These are phyloP conservation scores for Kazachstania martiniae DNA, from an alignment of 805 yeast species.

Conservation along the genomic window DNA sequence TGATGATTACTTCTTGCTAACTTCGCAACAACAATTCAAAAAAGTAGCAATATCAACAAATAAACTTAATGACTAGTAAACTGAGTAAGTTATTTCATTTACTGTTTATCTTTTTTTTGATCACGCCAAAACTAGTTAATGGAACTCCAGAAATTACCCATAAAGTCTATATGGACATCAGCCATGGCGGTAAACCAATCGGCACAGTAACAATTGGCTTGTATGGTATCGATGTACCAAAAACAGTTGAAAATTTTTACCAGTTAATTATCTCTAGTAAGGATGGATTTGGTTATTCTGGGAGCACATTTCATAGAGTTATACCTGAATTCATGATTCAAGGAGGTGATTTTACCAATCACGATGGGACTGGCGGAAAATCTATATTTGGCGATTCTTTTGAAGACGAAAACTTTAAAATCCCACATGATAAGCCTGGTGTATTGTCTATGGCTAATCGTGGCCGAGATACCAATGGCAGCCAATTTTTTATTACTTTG, in stretches of 20 bases:
- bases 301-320: conserved; percentile 89
- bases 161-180: conserved; percentile 76
- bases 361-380: conserved; percentile 92
- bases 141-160: conserved; percentile 10
- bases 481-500: conserved; percentile 87
- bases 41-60: too few relatives aligned
- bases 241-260: conserved; percentile 82
- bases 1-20: too few relatives aligned
- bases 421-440: conserved; percentile 67
- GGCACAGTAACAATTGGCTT: conserved; percentile 85
- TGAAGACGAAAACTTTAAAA: conserved; percentile 55
- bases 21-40: too few relatives aligned
- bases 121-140: too few relatives aligned
- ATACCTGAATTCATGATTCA: conserved; percentile 95
- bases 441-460: conserved; percentile 91
- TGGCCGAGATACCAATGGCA: conserved; percentile 93
- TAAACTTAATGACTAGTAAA: too few relatives aligned
- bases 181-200: conserved; percentile 63
- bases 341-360: conserved; percentile 84
- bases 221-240: conserved; percentile 78
- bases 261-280: conserved; percentile 70
- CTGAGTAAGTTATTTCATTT: too few relatives aligned
- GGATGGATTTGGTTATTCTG: conserved; percentile 70
- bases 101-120: too few relatives aligned
- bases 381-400: conserved; percentile 68